Evolutionary conservation across 2,329 filamentous ascomycete genomes (phyloP), one percentile per base, ranked within the genome.

Genomic region (Scedosporium boydii): DNA sequence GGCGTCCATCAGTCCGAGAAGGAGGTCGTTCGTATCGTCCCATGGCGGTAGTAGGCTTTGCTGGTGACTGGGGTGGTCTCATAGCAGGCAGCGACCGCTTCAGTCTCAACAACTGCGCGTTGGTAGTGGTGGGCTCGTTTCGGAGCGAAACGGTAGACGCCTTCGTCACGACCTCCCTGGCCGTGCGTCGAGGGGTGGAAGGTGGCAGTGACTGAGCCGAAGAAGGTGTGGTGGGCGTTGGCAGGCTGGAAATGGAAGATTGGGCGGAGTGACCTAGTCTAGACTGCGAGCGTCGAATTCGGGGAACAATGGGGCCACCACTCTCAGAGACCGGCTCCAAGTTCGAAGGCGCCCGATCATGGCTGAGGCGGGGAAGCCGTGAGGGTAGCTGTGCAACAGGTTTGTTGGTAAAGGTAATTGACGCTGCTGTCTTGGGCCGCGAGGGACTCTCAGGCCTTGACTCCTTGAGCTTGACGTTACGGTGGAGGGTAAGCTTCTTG

Each of bases 251-350:
- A 16, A 87, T 75, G 18, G 89, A 91, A 12, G 87, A 87, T 68
- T 91, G 87, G 16, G 86, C 76, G 10, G 86, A 84, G 71, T 93
- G 88, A 12, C 85, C 85, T 29, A 90, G 71, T 62, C 88, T 82
- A 3, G 88, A 90, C 65, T 85, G 83, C 51, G 88, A 85, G 66
- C 86, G 80, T 63, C 85, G 82, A 66, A 80, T 80, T 16, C 78
- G 77, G 51, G 71, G 66, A 1, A 80, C 77, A 58, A 89, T 83
- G 21, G 90, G 85, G 3, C 87, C 91, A 59, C 92, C 92, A 66
- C 87, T 92, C 75, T 98, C 93, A 46, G 91, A 96, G 5, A 98
- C 92, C 23, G 93, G 92, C 71, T 96, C 93, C n/a, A 98, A 81
- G 18, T 88, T 87, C 10, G 89, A 89, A 67, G 86, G 84, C 4